Base-by-base conservation (phyloP, 768 basidiomycete genomes). In the Lentinula lateritia region DNA sequence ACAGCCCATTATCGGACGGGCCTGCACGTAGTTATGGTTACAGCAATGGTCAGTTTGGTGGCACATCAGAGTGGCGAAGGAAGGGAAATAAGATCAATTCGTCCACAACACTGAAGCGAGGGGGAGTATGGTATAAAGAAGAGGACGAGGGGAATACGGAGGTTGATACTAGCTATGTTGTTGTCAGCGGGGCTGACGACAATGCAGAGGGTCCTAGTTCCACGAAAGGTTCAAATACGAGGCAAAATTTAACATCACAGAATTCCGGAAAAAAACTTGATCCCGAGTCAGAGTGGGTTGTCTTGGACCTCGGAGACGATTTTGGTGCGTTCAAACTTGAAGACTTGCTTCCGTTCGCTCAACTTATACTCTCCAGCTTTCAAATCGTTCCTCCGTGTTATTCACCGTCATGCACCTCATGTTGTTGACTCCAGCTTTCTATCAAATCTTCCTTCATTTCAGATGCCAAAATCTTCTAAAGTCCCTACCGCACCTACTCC, bases 261-360 rank as follows among this genome's bases (percentile, higher is more conserved):
- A 16, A 46, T 50, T 36, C 45, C 5, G 13, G 58, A 38, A 46
- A 50, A 52, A 66, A 65, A 54, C 65, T 66, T 9, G 71, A 70
- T 1, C 72, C 73, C 9, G 73, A 72, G 32, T 75, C 72, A 0
- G 82, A 84, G 58, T 85, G 78, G 80, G 72, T 85, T 16, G 77
- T 80, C 8, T 69, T 85, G 18, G 84, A 85, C 67, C 68, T 85
- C 70, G 76, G 79, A 62, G 75, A 75, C 60, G 81, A 82, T 56
- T 69, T 70, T 50, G 81, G 81, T 79, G 58, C 48, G 66, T 58
- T 28, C 36, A 4, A 0, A 52, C 38, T 38, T 15, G 42, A 52
- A 62, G 20, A 60, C 12, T 34, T 18, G 13, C 52, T 20, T 16
- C 48, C 9, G 23, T 43, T 48, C 23, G 50, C 41, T 6, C 55